Base-by-base conservation (phyloP, 2,329 filamentous ascomycete species). In the Epichloe gansuensis region DNA sequence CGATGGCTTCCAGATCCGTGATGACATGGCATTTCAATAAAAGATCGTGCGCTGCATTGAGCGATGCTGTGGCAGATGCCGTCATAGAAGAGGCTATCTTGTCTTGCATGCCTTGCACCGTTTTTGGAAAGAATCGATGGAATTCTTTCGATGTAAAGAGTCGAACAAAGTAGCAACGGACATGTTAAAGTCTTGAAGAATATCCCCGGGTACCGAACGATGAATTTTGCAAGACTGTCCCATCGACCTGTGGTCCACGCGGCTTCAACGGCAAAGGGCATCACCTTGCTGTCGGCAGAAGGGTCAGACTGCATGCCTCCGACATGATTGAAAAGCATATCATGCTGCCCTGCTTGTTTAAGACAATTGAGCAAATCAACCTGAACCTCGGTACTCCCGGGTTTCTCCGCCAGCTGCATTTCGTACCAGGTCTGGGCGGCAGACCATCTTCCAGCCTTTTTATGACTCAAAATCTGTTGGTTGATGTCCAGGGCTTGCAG, bases 381-480 rank as follows among this genome's bases (percentile, higher is more conserved):
- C 64, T 96, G 91, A 12, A 87, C 77, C 53, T 94, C 86, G 17
- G 79, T 65, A 63, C 95, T 85, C 51, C 84, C 75, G 0, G 91
- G 91, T 46, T 85, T 78, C 60, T 93, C 83, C 3, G 86, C 84
- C 37, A 97, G 75, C 57, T 91, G 85, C 58, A 95, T 83, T 65
- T 98, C 91, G 67, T 96, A 97, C 93, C 94, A 98, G 57, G 88
- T 95, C 69, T 97, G 93, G 25, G 91, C 93, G 50, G 91, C 88
- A 15, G 88, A 85, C 91, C 93, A 98, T 56, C 91, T 78, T 4
- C 93, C 93, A 21, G 91, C 88, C 67, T 95, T 97, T 53, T 87
- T 82, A 69, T 98, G 90, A 61, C 94, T 89, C 52, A 96, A 75
- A 35, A 96, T 86, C 65, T 97, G 91, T 65, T 96, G 91, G 55